Percentiles rank a stretch among this genome's conserved stretches.
Evolutionary conservation across 257 asterid species (phyloP).

Genomic region (Plantago major): DNA sequence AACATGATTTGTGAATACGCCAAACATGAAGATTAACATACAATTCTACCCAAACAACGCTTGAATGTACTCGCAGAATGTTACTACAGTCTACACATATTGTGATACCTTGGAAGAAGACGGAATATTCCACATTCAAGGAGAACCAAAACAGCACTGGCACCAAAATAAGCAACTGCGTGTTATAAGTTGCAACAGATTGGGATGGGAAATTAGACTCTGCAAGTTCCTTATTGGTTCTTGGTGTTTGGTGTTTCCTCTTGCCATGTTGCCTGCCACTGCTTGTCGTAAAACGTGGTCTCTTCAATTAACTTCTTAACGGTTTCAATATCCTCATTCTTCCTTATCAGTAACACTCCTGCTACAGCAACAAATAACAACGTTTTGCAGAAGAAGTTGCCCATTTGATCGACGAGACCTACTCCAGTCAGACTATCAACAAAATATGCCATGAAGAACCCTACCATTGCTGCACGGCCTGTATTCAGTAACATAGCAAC

Average conservation of each 20-base stretch:
- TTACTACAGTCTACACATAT: too few relatives aligned
- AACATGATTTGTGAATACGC: too few relatives aligned
- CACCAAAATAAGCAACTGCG: not conserved
- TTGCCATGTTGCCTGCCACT: slow-evolving; percentile 98
- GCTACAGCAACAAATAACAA: slow-evolving; percentile 66
- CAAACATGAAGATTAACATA: too few relatives aligned
- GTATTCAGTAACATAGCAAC: slow-evolving; percentile 16
- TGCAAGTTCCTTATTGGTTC: slow-evolving; percentile 23
- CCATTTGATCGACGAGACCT: slow-evolving; percentile 92
- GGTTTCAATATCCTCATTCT: slow-evolving; percentile 80
- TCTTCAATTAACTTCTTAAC: slow-evolving; percentile 74
- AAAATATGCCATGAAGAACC: slow-evolving; percentile 95
- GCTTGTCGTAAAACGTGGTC: slow-evolving; percentile 82
- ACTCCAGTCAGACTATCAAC: slow-evolving; percentile 90
- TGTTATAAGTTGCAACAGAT: slow-evolving; percentile 15
- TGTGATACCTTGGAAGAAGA: not conserved
- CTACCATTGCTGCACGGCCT: slow-evolving; percentile 99
- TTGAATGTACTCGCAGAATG: too few relatives aligned
- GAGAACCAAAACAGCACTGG: not conserved
- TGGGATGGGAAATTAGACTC: not conserved
- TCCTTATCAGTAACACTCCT: slow-evolving; percentile 78
- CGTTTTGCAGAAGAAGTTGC: slow-evolving; percentile 90
- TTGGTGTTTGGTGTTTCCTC: slow-evolving; percentile 48
- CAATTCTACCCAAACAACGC: too few relatives aligned
- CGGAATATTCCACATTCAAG: not conserved